Base-by-base conservation (phyloP, 129 eudicot species). In the Flaveria trinervia region DNA sequence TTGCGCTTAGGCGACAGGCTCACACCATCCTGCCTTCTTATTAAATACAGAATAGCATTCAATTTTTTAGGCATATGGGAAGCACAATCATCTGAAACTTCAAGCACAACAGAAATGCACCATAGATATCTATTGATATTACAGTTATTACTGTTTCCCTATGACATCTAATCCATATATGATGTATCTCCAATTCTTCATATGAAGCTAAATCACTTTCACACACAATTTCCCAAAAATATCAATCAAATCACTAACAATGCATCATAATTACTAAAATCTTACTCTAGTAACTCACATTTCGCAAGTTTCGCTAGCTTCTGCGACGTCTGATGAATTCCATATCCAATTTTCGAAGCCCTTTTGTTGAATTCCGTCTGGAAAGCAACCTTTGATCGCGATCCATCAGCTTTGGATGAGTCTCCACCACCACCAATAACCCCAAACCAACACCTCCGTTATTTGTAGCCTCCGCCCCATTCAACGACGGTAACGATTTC, bases 271-370 rank as follows among this genome's bases (percentile, higher is more conserved):
- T 10, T 70, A 56, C 39, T 17, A 48, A 81, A 36, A 60, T 26
- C 16, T 1, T 1, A 26, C 51, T 18, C 60, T 7, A 64, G 54
- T 1, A 33, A 83, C 89, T 84, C 83, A 93, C 98, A 86, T 83
- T 88, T 85, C 0, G 98, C 96, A 6, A 93, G 89, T 77, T 90
- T 93, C 5, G 95, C 84, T n/a, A 93, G 92, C 86, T 93, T 90
- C 86, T 86, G 92, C 56, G 98, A 93, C 13, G 98, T 90, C 81
- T 93, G 98, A 48, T 93, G 98, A 45, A 93, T 90, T 39, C 95
- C 97, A 13, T 81, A 88, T 78, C 96, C 97, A 56, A 93, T 90
- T 73, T 89, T 90, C 1, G 98, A 88, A n/a, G 98, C 98, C 60
- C 92, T 67, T 52, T 83, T 72, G 50, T 88, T 88, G 68, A 93